Evolutionary conservation across 352 stramenopile species (phyloP).

Genomic region (Globisporangium cystogenes): DNA sequence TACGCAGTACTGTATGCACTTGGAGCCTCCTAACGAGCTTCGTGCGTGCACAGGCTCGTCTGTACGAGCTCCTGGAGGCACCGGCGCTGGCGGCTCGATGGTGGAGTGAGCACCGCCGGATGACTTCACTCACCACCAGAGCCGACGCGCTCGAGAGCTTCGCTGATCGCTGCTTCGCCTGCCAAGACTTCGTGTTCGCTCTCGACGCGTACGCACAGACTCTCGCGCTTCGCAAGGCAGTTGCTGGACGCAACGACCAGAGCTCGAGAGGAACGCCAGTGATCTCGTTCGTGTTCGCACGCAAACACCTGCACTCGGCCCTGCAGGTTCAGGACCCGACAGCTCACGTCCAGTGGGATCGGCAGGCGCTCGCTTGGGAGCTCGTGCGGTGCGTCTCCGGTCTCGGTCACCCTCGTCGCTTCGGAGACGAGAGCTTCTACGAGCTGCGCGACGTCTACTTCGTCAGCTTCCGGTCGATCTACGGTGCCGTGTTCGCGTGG

Average conservation of each 20-base stretch:
- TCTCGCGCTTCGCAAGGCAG: neutral
- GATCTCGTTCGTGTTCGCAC: slow-evolving; percentile 14
- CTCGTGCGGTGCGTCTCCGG: slow-evolving; percentile 12
- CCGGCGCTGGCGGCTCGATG: slow-evolving; percentile 21
- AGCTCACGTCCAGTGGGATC: slow-evolving; percentile 15
- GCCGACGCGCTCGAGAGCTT: slow-evolving; percentile 9
- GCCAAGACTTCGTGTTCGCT: slow-evolving; percentile 29
- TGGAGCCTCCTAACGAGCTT: neutral
- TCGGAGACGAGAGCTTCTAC: slow-evolving; percentile 24
- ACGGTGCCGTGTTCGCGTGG: slow-evolving; percentile 28
- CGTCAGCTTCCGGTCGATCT: slow-evolving; percentile 26
- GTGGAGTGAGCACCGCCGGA: slow-evolving; percentile 24
- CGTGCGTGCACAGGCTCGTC: slow-evolving; percentile 12
- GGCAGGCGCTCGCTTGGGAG: slow-evolving; percentile 22
- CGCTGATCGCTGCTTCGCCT: slow-evolving; percentile 22
- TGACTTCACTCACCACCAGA: neutral
- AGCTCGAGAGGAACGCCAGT: neutral
- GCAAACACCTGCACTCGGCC: slow-evolving; percentile 21
- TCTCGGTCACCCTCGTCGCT: slow-evolving; percentile 5
- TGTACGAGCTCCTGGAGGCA: slow-evolving; percentile 28
- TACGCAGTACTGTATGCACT: too few species aligned
- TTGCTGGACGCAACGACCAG: neutral
- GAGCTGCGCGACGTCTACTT: slow-evolving; percentile 24
- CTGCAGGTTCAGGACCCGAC: slow-evolving; percentile 17
- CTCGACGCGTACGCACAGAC: slow-evolving; percentile 22